Base-by-base conservation (phyloP, 208 protist genomes). In the Wallacemonas rigidus region DNA sequence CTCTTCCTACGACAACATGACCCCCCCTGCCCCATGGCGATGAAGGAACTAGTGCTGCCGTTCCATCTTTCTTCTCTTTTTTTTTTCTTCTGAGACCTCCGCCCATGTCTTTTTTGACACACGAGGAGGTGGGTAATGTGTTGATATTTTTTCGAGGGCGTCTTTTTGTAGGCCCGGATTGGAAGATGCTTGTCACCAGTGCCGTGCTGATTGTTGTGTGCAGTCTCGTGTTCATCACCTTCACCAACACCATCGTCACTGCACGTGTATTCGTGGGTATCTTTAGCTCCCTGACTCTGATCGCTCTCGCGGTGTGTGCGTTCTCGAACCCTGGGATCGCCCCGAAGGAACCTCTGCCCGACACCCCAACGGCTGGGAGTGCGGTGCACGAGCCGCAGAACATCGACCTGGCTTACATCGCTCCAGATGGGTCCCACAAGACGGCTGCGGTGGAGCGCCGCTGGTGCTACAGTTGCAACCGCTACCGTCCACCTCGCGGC, bases 401-500 rank as follows among this genome's bases (percentile, higher is more conserved):
- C 67, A 69, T 85, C 11, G 45, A 71, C 47, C 47, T 86, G 4
- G 50, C 43, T 5, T 88, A 91, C 69, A 44, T 71, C 9, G 71
- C 80, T 58, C 5, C 14, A 1, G 69, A 79, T 61, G 87, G 88
- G 7, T 44, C 54, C 0, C 8, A 56, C 15, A 80, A 79, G 15
- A 48, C 57, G 14, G 64, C 53, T 0, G 53, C 58, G 8, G 65
- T 93, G 56, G 82, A 90, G 64, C 71, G 76, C 41, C 87, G 86
- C 50, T 96, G 92, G 92, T 98, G 95, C 70, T 92, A 86, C 60
- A 88, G 79, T 39, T 98, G 95, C 78, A 81, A 94, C 69, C 69
- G 76, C 12, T 94, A 94, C 69, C 87, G 92, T 2, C 92, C 92
- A 8, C 81, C 85, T 11, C 81, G 95, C 44, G 87, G 79, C 1